Evolutionary conservation across 306 rosid species (phyloP).

Genomic region (Corylus americana): DNA sequence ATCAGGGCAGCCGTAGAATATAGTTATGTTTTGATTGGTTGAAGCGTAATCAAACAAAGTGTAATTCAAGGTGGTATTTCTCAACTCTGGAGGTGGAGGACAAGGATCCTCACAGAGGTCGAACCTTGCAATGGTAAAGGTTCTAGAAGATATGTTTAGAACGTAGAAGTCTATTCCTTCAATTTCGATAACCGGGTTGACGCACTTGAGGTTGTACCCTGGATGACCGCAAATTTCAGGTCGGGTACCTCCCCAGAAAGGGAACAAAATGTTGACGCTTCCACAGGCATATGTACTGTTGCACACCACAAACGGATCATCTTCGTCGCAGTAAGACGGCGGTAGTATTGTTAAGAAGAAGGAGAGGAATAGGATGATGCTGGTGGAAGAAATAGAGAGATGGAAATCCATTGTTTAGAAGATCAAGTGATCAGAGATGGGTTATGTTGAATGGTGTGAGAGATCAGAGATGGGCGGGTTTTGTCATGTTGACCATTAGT

Average conservation of each 20-base stretch:
- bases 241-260: constrained; percentile 44
- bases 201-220: constrained; percentile 38
- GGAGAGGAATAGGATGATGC: constrained; percentile 2
- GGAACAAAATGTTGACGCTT: constrained; percentile 29
- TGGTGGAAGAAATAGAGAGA: background rate
- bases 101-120: constrained; percentile 37
- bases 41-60: constrained; percentile 28
- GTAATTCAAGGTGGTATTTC: constrained; percentile 24
- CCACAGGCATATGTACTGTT: constrained; percentile 45
- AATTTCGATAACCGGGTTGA: constrained; percentile 17
- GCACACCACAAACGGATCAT: constrained; percentile 26
- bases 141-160: constrained; percentile 7
- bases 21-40: constrained; percentile 16
- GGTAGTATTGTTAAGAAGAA: constrained; percentile 31
- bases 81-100: constrained; percentile 19
- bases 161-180: constrained; percentile 27
- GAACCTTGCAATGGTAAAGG: constrained; percentile 32
- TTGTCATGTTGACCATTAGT: too few species aligned
- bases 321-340: constrained; percentile 11
- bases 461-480: too few species aligned
- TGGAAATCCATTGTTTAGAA: background rate
- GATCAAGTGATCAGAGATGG: background rate
- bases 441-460: too few species aligned
- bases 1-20: constrained; percentile 27
- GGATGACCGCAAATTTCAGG: constrained; percentile 42